phyloP scores from a whole-genome alignment of 1,139 yeast genomes.

The Geotrichum macrosporum region DNA sequence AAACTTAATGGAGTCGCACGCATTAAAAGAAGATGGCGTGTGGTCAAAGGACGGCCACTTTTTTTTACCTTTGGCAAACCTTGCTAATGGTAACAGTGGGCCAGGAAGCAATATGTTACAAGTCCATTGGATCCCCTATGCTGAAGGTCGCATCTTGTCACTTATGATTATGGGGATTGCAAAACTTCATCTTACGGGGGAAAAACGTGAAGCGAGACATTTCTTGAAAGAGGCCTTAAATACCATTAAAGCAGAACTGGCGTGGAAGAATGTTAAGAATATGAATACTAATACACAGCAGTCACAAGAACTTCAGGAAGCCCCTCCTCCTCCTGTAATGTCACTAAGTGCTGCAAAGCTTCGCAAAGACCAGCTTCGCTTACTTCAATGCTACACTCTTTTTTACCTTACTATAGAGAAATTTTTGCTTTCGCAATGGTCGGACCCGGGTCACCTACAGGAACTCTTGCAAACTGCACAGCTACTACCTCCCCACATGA shows the following conservation, averaged over 20 bases:
- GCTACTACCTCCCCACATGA: constrained; percentile 15
- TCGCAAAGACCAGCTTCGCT: constrained; percentile 12
- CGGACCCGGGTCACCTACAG: constrained; percentile 14
- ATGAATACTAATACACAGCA: not conserved
- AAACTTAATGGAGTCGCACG: constrained; percentile 2
- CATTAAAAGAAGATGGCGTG: constrained; percentile 4
- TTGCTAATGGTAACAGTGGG: constrained; percentile 8
- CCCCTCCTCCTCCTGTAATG: constrained; percentile 16
- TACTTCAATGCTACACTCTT: constrained; percentile 18
- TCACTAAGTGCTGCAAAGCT: constrained; percentile 12
- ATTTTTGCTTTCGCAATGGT: constrained; percentile 19
- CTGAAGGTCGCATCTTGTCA: constrained; percentile 16
- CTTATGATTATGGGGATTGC: constrained; percentile 16
- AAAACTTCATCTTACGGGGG: constrained; percentile 5
- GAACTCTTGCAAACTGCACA: constrained; percentile 19
- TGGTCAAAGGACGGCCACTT: constrained; percentile 16
- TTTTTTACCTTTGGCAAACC: constrained; percentile 9
- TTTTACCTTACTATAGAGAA: constrained; percentile 18
- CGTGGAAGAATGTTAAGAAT: constrained; percentile 7
- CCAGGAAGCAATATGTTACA: constrained; percentile 7
- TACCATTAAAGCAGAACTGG: constrained; percentile 14
- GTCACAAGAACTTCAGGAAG: constrained; percentile 4
- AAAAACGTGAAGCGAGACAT: constrained; percentile 12
- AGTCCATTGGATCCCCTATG: constrained; percentile 15
- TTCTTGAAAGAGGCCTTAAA: constrained; percentile 10